These are phyloP conservation scores for Cercophora sp. DNA, from an alignment of 495 filamentous ascomycete species.

Conservation along the genomic window DNA sequence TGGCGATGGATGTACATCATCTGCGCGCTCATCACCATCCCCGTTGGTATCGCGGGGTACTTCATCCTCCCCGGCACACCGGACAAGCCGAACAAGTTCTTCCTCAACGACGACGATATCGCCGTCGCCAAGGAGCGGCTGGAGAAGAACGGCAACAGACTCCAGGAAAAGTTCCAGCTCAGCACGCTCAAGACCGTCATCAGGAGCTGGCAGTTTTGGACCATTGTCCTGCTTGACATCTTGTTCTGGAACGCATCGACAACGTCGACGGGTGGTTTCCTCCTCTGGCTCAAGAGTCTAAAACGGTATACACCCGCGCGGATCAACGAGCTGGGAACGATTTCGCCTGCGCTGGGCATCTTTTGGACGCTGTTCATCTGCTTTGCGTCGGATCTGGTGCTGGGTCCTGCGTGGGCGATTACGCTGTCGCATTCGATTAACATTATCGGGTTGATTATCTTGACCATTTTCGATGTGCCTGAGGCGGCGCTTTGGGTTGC, in stretches of 20 bases:
- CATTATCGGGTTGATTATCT: constrained; percentile 28
- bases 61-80: constrained; percentile 41
- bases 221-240: constrained; percentile 41
- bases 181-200: constrained; percentile 28
- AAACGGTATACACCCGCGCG: constrained; percentile 22
- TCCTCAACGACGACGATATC: constrained; percentile 40
- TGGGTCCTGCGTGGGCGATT: constrained; percentile 36
- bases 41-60: constrained; percentile 43
- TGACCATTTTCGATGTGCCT: constrained; percentile 41
- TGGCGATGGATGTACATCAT: constrained; percentile 56
- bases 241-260: constrained; percentile 48
- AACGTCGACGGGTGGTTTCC: constrained; percentile 37
- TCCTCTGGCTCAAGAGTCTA: constrained; percentile 36
- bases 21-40: constrained; percentile 46
- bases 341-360: constrained; percentile 37
- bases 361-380: constrained; percentile 44
- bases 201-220: constrained; percentile 33
- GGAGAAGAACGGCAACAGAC: constrained; percentile 30
- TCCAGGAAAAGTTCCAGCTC: constrained; percentile 25
- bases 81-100: constrained; percentile 39
- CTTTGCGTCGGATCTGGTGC: constrained; percentile 42
- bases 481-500: constrained; percentile 47
- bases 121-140: constrained; percentile 32
- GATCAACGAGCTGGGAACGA: constrained; percentile 31
- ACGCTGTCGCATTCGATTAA: constrained; percentile 29